A percentile compares a stretch with the other conserved stretches of the same genome.
phyloP scores from a whole-genome alignment of 345 rosid species.

The Citrus maxima region DNA sequence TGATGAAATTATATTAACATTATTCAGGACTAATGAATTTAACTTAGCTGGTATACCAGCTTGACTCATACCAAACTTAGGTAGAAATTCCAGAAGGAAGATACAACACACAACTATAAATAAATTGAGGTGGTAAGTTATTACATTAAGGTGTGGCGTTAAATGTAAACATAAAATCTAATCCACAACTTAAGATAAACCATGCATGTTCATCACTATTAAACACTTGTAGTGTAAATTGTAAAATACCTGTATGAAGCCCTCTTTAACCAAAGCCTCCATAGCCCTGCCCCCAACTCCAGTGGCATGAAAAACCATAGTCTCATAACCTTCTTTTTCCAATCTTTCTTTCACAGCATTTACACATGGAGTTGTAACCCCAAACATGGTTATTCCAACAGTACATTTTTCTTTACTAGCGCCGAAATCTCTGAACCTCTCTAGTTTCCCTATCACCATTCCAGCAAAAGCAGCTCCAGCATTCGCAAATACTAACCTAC shows the following conservation, averaged over 20 bases:
- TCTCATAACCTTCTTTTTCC: conserved; percentile 69
- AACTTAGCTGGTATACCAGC: neutral
- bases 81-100: neutral
- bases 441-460: conserved; percentile 72
- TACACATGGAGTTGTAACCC: conserved; percentile 87
- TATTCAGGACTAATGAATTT: neutral
- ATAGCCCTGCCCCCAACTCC: conserved; percentile 94
- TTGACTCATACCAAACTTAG: neutral
- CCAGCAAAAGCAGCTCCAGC: conserved; percentile 92
- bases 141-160: neutral
- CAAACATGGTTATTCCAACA: conserved; percentile 93
- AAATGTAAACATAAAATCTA: neutral
- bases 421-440: conserved; percentile 10
- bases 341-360: conserved; percentile 64
- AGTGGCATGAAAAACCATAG: conserved; percentile 89
- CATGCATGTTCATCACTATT: neutral
- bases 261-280: conserved; percentile 81
- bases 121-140: neutral
- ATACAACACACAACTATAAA: neutral
- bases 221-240: neutral
- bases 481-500: conserved; percentile 71
- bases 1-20: neutral
- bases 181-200: neutral
- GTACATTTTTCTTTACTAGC: conserved; percentile 30
- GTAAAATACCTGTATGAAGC: conserved; percentile 67